Evolutionary conservation across 495 filamentous ascomycete genomes (phyloP).

Genomic region (Neurospora sublineolata): DNA sequence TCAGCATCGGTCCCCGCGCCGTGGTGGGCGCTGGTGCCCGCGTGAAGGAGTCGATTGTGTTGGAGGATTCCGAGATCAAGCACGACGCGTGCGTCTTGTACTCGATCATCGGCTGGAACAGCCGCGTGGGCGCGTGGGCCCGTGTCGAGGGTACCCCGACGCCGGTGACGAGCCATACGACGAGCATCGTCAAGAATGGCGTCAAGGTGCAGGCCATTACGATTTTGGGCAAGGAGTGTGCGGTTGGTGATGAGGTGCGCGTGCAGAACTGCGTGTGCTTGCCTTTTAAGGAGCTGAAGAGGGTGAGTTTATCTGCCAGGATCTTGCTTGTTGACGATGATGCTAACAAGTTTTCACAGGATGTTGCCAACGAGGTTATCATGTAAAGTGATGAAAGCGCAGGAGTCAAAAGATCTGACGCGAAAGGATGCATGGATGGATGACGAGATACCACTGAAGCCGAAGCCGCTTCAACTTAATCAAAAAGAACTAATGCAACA

Average conservation of each 20-base stretch:
- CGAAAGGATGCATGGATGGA: background rate
- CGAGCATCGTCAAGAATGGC: slow-evolving; percentile 91
- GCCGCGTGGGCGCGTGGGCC: slow-evolving; percentile 92
- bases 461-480: background rate
- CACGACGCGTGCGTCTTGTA: slow-evolving; percentile 95
- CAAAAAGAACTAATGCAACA: background rate
- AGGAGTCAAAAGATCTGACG: background rate
- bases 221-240: slow-evolving; percentile 94
- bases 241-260: slow-evolving; percentile 85
- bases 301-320: no score
- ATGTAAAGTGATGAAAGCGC: slow-evolving; percentile 48
- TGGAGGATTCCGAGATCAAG: slow-evolving; percentile 92
- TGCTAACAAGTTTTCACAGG: no score
- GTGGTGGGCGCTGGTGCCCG: slow-evolving; percentile 78
- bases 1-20: slow-evolving; percentile 83
- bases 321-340: no score
- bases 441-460: background rate
- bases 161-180: slow-evolving; percentile 77
- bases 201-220: slow-evolving; percentile 99
- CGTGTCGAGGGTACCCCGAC: slow-evolving; percentile 94
- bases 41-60: slow-evolving; percentile 90
- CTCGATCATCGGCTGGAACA: slow-evolving; percentile 94
- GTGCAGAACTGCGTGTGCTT: slow-evolving; percentile 98
- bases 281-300: slow-evolving; percentile 97
- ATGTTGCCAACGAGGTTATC: slow-evolving; percentile 90